Evolutionary conservation across 2,329 filamentous ascomycete genomes (phyloP).

Genomic region (Fusarium fracticaudum): DNA sequence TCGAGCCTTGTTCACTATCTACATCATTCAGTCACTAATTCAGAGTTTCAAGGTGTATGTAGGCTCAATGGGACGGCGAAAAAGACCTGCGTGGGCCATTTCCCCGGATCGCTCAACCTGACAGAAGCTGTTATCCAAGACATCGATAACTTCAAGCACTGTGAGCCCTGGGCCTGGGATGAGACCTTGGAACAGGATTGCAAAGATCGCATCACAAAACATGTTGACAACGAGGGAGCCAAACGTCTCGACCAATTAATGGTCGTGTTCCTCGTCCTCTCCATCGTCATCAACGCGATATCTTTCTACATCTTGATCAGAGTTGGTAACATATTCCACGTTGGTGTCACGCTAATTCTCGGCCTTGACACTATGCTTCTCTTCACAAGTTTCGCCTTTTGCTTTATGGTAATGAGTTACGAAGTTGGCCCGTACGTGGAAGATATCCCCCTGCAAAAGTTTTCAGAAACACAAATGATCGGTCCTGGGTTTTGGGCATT

Average conservation of each 20-base stretch:
- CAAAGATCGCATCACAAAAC: conserved; percentile 13
- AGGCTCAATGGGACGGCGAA: conserved; percentile 8
- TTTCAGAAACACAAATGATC: conserved; percentile 31
- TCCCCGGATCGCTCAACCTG: conserved; percentile 32
- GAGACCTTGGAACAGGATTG: not conserved
- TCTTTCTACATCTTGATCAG: conserved; percentile 12
- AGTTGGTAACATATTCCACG: not conserved
- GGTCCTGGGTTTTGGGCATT: conserved; percentile 31
- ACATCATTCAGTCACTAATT: not conserved
- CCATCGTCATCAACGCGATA: conserved; percentile 21
- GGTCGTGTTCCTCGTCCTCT: conserved; percentile 22
- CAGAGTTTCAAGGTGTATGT: not conserved
- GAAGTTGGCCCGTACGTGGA: conserved; percentile 30
- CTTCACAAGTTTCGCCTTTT: conserved; percentile 25
- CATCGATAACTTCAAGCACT: not conserved
- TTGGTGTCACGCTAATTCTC: not conserved
- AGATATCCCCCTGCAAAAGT: not conserved
- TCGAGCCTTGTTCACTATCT: too few relatives aligned
- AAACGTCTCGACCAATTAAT: conserved; percentile 12
- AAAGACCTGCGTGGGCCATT: conserved; percentile 9
- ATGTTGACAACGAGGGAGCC: conserved; percentile 5
- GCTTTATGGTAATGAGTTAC: conserved; percentile 33
- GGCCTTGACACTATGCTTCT: conserved; percentile 25
- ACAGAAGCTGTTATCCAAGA: conserved; percentile 27
- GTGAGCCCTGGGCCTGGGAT: not conserved